Evolutionary conservation across 805 yeast genomes (phyloP).

Genomic region (Lipomyces lipofer): DNA sequence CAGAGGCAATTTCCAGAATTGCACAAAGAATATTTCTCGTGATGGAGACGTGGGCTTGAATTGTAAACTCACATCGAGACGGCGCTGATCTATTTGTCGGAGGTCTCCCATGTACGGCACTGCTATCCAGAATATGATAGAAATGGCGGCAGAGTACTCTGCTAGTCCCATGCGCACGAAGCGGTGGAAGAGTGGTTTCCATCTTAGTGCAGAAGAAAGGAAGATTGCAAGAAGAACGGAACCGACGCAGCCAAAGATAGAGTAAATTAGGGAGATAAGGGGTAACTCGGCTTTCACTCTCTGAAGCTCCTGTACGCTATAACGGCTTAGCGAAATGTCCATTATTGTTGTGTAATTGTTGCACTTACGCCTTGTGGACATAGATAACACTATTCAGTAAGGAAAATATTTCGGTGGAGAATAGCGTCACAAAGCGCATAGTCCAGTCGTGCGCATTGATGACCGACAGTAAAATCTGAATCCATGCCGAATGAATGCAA

Average conservation of each 20-base stretch:
- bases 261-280: not conserved
- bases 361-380: not conserved
- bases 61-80: not conserved
- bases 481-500: not conserved
- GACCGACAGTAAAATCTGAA: not conserved
- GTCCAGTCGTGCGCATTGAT: not conserved
- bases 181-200: not conserved
- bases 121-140: not conserved
- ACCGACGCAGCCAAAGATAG: not conserved
- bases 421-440: not conserved
- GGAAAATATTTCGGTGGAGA: not conserved
- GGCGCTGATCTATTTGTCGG: not conserved
- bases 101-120: not conserved
- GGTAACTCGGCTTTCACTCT: not conserved
- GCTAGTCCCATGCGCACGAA: not conserved
- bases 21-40: not conserved
- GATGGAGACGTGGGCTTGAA: not conserved
- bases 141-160: not conserved
- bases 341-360: too few species aligned
- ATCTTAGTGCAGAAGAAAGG: not conserved
- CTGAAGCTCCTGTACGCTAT: not conserved
- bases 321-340: too few species aligned
- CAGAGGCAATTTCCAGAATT: not conserved
- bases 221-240: not conserved
- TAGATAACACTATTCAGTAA: not conserved